These are phyloP conservation scores for Sporothrix dimorphospora DNA, from an alignment of 2,329 filamentous ascomycete species.

Conservation along the genomic window DNA sequence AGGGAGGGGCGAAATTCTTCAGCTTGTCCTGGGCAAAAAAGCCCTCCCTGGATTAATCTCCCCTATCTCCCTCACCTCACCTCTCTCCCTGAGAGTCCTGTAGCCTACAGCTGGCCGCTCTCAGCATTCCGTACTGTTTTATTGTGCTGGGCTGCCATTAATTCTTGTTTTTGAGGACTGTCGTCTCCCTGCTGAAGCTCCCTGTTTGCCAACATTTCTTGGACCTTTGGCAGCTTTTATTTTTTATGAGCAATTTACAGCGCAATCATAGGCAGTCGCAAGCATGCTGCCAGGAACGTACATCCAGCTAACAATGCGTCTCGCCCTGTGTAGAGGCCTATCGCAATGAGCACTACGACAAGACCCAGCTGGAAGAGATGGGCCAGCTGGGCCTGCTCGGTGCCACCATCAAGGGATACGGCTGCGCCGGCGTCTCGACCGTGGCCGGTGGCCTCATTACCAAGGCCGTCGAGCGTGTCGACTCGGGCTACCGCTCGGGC, in stretches of 20 bases:
- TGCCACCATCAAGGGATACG: slow-evolving; percentile 80
- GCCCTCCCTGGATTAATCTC: slow-evolving; percentile 19
- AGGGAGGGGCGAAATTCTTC: slow-evolving; percentile 19
- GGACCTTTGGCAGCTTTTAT: background rate
- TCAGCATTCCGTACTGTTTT: background rate
- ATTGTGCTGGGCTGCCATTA: background rate
- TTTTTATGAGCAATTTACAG: background rate
- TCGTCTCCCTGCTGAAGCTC: background rate
- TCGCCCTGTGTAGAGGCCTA: slow-evolving; percentile 47
- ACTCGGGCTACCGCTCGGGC: slow-evolving; percentile 82
- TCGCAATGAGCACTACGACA: slow-evolving; percentile 80
- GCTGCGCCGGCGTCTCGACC: slow-evolving; percentile 78
- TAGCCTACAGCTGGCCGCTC: background rate
- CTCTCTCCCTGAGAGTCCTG: slow-evolving; percentile 16
- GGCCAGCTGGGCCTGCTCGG: slow-evolving; percentile 80
- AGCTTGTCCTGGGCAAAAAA: background rate
- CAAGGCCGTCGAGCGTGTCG: slow-evolving; percentile 81
- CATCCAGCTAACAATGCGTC: background rate
- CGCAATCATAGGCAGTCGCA: background rate
- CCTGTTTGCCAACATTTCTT: slow-evolving; percentile 13
- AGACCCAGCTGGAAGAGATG: slow-evolving; percentile 81
- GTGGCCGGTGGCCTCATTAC: slow-evolving; percentile 84
- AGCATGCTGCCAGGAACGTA: background rate
- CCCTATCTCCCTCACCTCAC: slow-evolving; percentile 5
- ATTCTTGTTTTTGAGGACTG: slow-evolving; percentile 11